Conservation (phyloP, 805 yeast genomes). For the Pichia heedii region DNA sequence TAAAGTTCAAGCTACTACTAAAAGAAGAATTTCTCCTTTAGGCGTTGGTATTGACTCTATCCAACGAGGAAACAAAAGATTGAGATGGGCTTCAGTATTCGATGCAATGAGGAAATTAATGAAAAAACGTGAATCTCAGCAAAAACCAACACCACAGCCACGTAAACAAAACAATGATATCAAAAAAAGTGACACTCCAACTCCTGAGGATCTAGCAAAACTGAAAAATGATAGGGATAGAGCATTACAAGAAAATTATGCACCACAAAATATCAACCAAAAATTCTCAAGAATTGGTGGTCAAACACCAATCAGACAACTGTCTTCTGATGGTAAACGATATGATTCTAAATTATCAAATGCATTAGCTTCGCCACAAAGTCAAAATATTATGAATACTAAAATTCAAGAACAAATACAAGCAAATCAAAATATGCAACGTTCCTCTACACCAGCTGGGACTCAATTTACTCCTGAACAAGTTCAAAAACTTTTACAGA, state of each 20-base stretch:
- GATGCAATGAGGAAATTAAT: conserved; percentile 88
- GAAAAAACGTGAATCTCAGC: conserved; percentile 77
- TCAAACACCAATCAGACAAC: conserved; percentile 13
- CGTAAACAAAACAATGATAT: conserved; percentile 23
- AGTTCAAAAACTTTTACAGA: conserved; percentile 45
- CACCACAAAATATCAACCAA: conserved; percentile 22
- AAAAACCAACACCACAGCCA: conserved; percentile 42
- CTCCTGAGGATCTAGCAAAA: conserved; percentile 78
- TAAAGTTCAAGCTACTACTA: conserved; percentile 78
- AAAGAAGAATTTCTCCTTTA: conserved; percentile 80
- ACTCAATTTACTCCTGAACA: conserved; percentile 54
- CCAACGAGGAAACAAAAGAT: conserved; percentile 83
- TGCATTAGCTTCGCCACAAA: conserved; percentile 8
- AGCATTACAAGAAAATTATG: conserved; percentile 67
- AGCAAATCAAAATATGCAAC: conserved; percentile 1
- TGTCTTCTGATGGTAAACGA: conserved; percentile 11
- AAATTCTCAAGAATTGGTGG: conserved; percentile 18
- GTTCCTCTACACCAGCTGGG: conserved; percentile 45
- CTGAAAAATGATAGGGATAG: conserved; percentile 82
- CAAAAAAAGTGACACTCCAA: conserved; percentile 43
- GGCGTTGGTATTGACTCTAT: conserved; percentile 92
- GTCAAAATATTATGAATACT: not conserved
- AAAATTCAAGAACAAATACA: not conserved
- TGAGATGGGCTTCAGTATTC: conserved; percentile 96
- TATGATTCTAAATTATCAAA: conserved; percentile 10